phyloP scores from a whole-genome alignment of 2,329 filamentous ascomycete genomes.

The Raffaelea ambrosiae region DNA sequence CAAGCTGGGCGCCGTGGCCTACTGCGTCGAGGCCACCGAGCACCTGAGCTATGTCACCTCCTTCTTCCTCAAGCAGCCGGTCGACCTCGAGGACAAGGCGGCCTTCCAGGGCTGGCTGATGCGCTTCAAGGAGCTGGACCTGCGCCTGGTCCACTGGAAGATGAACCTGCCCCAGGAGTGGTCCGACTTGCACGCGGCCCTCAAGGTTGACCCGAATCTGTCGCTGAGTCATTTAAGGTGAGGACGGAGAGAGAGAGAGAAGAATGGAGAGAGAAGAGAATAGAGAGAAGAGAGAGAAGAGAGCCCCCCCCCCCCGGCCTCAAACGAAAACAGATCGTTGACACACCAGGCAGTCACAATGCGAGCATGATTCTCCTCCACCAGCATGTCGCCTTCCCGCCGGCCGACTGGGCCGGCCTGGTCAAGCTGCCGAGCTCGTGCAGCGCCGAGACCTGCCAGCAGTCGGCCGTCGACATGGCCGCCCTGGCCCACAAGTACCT shows the following conservation, averaged over 20 bases:
- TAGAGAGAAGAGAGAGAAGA: too few species aligned
- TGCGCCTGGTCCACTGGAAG: constrained; percentile 25
- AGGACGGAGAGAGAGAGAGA: too few species aligned
- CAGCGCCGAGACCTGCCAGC: constrained; percentile 39
- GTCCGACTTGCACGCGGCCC: constrained; percentile 26
- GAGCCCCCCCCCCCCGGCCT: too few species aligned
- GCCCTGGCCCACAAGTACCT: constrained; percentile 38
- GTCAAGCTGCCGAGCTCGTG: constrained; percentile 29
- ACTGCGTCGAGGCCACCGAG: constrained; percentile 28
- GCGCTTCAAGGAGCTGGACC: constrained; percentile 31
- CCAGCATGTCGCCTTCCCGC: constrained; percentile 37
- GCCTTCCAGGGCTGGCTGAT: constrained; percentile 26
- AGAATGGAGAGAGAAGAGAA: too few species aligned
- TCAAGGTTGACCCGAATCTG: constrained; percentile 37
- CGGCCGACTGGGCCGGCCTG: constrained; percentile 18
- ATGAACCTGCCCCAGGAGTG: constrained; percentile 16
- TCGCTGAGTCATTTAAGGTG: constrained; percentile 39
- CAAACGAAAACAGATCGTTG: too few species aligned
- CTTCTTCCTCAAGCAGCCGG: constrained; percentile 26
- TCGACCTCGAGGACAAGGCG: constrained; percentile 21
- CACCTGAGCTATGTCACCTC: constrained; percentile 25
- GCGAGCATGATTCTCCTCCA: constrained; percentile 40
- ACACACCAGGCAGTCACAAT: too few species aligned
- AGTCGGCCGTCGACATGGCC: constrained; percentile 35
- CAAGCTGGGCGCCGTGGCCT: constrained; percentile 26